Evolutionary conservation across 2,329 filamentous ascomycete species (phyloP), one percentile per base, ranked within the genome.

Genomic region (Phyllosticta capitalensis): DNA sequence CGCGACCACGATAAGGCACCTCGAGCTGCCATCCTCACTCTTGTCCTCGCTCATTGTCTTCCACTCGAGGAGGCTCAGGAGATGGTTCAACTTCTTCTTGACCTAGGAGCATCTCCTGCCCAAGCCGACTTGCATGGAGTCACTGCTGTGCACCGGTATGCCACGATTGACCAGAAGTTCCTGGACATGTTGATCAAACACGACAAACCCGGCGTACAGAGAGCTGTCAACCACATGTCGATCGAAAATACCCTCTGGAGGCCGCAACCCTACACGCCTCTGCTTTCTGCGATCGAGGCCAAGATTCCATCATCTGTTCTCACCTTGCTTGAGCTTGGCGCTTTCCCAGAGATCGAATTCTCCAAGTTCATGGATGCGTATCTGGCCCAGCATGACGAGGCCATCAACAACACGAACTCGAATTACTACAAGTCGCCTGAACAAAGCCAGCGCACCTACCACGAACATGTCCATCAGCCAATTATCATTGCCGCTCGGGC

Each of bases 31-130:
- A 85, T 92, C 52, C 75, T 94, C 54, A 87, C 85, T 0, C 74
- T 92, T 7, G 80, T 84, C 0, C 77, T 95, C n/a, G 82, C 87
- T 1, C 73, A 89, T 26, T 75, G 80, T 10, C 80, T 92, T 5
- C 83, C 87, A 0, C 65, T 78, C 0, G 80, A 85, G 1, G 80
- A 85, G 65, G 85, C 87, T 0, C 81, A 81, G 62, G 77, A 78
- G 14, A 92, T 92, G 81, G 78, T 81, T 0, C 75, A 79, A 53
- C 78, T 82, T 0, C 78, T 95, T 9, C 73, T 95, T 28, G 78
- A 81, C 52, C 79, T 91, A 1, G 89, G 89, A 1, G 88, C 88
- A 1, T 87, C 86, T 0, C 84, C 80, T 33, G 83, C 86, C 0
- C 89, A 94, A 69, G 89, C 85, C 0, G 89, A 92, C 64, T 68